A percentile compares a stretch with the other conserved stretches of the same genome.
These are phyloP conservation scores for Penicillium sp. DNA, from an alignment of 2,329 filamentous ascomycete genomes.

Conservation along the genomic window DNA sequence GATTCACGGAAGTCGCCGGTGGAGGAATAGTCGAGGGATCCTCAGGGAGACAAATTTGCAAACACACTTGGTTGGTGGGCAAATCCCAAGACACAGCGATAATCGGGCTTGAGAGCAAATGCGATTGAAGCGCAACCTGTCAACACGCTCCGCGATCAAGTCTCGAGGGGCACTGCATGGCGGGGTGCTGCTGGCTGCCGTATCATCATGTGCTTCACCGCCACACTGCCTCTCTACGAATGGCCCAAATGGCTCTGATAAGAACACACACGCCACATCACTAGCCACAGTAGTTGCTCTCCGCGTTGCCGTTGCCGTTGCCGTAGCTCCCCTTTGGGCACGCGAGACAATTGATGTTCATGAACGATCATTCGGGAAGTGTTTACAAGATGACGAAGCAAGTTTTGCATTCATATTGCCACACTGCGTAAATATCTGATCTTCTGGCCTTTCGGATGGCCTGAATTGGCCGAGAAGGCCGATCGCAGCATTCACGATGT, in stretches of 20 bases:
- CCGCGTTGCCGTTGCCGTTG: slow-evolving; percentile 15
- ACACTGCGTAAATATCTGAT: slow-evolving; percentile 3
- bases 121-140: neutral
- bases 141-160: slow-evolving; percentile 20
- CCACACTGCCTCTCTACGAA: neutral
- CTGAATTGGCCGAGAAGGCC: slow-evolving; percentile 10
- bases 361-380: neutral
- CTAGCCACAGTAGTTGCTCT: slow-evolving; percentile 23
- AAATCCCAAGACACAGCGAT: neutral
- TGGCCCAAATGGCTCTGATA: neutral
- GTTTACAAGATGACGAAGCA: slow-evolving; percentile 5
- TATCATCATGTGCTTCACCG: slow-evolving; percentile 16
- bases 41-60: neutral
- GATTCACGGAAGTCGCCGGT: slow-evolving; percentile 20
- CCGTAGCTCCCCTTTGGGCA: slow-evolving; percentile 17
- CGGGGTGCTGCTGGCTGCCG: slow-evolving; percentile 22
- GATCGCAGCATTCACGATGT: slow-evolving; percentile 28
- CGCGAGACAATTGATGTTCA: slow-evolving; percentile 5
- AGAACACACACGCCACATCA: slow-evolving; percentile 3
- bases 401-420: neutral
- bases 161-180: slow-evolving; percentile 32
- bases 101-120: neutral
- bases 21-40: neutral
- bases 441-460: slow-evolving; percentile 6
- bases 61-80: neutral